Evolutionary conservation across 2,329 filamentous ascomycete genomes (phyloP).

Genomic region (Cladophialophora chaetospira): DNA sequence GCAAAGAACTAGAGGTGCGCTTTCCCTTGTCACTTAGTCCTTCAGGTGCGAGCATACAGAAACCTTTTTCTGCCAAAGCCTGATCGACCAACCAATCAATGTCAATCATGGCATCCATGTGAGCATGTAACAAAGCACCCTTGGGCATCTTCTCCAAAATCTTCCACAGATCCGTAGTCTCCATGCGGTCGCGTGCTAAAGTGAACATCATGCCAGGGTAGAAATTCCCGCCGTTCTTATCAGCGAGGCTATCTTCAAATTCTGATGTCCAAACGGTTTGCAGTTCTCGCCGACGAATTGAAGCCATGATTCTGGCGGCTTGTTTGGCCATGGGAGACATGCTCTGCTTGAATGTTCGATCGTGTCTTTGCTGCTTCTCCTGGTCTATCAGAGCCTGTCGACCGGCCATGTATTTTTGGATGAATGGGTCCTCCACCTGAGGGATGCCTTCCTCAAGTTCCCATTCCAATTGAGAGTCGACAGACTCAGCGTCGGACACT

Average conservation of each 20-base stretch:
- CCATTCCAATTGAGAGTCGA: slow-evolving; percentile 35
- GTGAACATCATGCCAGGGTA: slow-evolving; percentile 94
- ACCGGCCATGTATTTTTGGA: slow-evolving; percentile 78
- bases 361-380: slow-evolving; percentile 80
- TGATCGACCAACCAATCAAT: slow-evolving; percentile 76
- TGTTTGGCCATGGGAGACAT: slow-evolving; percentile 77
- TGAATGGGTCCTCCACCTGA: slow-evolving; percentile 67
- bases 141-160: slow-evolving; percentile 88
- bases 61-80: slow-evolving; percentile 55
- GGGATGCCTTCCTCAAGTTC: slow-evolving; percentile 48
- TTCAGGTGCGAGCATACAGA: slow-evolving; percentile 35
- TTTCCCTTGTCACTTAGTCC: slow-evolving; percentile 26
- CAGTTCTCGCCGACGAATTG: slow-evolving; percentile 77
- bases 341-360: slow-evolving; percentile 69
- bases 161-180: slow-evolving; percentile 78
- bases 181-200: slow-evolving; percentile 81
- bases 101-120: slow-evolving; percentile 89
- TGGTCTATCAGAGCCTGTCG: slow-evolving; percentile 74
- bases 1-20: slow-evolving; percentile 16
- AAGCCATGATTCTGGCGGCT: slow-evolving; percentile 77
- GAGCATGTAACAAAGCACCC: slow-evolving; percentile 80
- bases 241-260: slow-evolving; percentile 69
- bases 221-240: slow-evolving; percentile 62
- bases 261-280: slow-evolving; percentile 73
- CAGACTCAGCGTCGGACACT: slow-evolving; percentile 26